Base-by-base conservation (phyloP, 2,329 filamentous ascomycete genomes). In the Ophiocordyceps camponoti-rufipedis region DNA sequence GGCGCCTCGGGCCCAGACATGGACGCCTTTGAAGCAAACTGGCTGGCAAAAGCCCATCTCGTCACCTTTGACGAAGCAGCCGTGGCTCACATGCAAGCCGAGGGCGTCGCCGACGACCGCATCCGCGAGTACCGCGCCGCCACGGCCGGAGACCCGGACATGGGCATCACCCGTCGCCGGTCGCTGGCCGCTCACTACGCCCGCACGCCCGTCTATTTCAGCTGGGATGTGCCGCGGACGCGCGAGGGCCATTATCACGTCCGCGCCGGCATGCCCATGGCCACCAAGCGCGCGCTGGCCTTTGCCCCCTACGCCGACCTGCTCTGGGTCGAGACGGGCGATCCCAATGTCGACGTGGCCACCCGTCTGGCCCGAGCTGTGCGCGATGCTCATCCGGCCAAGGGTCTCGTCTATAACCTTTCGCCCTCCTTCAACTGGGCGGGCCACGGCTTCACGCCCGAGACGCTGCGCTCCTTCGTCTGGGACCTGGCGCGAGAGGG, bases 401-500 rank as follows among this genome's bases (percentile, higher is more conserved):
- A 96, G 73, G 83, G 85, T 33, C 74, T 98, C 23, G 89, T 96
- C 0, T 98, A 98, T 68, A 98, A 98, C 66, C 74, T 98, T 2
- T 88, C 82, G 5, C 91, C 91, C 1, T 94, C 85, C 9, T 98
- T 98, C 74, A 96, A 98, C 71, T 98, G 91, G 91, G 91, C 93
- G 78, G 79, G 79, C 11, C 88, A 96, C 59, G 91, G 89, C 29
- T 98, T 96, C 65, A 81, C 75, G 3, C 78, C 87, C 51, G 79
- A 78, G 49, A 81, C 82, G 6, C 72, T 98, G 46, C 86, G 83
- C 66, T 86, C 77, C 6, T 98, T 98, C 62, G 84, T 98, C 55
- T 96, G 89, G 89, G 89, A 96, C 61, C 78, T 98, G 52, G 91
- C 88, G 9, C 78, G 80, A 59, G 83, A 95, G 55, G 89, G 89